These are phyloP conservation scores for Hyaloscypha bicolor DNA, from an alignment of 495 filamentous ascomycete genomes.

Conservation along the genomic window DNA sequence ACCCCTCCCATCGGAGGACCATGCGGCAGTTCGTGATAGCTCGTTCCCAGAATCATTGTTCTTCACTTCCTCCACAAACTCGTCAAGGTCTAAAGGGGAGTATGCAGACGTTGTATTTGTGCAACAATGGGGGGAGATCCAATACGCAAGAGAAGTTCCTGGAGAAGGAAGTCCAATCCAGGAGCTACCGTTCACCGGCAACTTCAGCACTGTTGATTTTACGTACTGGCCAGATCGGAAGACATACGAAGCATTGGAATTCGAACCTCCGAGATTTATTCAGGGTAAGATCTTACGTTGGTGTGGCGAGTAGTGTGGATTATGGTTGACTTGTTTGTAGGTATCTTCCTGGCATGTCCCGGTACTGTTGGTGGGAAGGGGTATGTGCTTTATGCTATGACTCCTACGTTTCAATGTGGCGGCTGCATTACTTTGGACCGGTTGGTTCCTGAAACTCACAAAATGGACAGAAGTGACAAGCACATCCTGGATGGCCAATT, in stretches of 20 bases:
- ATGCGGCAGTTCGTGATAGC: background rate
- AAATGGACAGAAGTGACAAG: background rate
- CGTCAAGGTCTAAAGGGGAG: background rate
- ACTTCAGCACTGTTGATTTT: background rate
- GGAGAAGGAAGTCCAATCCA: background rate
- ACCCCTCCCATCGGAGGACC: background rate
- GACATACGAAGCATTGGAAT: background rate
- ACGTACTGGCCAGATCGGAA: background rate
- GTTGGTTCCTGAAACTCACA: background rate
- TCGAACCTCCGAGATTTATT: background rate
- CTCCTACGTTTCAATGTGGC: background rate
- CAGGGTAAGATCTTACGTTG: background rate
- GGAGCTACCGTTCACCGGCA: background rate
- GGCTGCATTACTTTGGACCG: background rate
- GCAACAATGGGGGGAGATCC: background rate
- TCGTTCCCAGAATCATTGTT: background rate
- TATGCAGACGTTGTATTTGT: background rate
- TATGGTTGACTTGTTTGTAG: background rate
- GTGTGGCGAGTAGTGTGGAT: background rate
- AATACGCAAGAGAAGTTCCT: background rate
- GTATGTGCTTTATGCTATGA: background rate
- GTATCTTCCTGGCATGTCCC: background rate
- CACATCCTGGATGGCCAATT: slow-evolving; percentile 29
- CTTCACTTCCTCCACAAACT: background rate
- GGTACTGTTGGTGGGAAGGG: background rate